These are phyloP conservation scores for Apiospora phragmitis DNA, from an alignment of 2,329 filamentous ascomycete species.

Conservation along the genomic window DNA sequence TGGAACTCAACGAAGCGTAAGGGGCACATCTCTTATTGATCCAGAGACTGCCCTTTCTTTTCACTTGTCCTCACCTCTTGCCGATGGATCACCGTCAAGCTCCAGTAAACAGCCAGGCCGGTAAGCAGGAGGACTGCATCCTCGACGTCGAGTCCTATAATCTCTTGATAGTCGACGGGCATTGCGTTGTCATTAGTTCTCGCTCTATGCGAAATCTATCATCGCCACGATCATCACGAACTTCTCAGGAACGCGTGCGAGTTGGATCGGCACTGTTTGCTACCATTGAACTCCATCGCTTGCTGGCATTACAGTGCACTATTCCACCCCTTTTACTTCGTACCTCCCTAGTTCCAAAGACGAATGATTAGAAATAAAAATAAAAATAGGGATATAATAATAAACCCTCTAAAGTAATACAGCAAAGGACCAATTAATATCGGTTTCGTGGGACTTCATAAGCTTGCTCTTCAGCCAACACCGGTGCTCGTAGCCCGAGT, in stretches of 20 bases:
- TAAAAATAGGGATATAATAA: background rate
- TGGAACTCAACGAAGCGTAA: too few species aligned
- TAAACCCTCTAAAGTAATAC: constrained; percentile 29
- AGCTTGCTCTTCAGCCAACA: constrained; percentile 47
- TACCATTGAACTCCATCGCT: background rate
- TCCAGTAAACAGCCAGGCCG: too few species aligned
- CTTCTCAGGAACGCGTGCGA: background rate
- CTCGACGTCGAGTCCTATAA: too few species aligned
- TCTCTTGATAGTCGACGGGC: background rate
- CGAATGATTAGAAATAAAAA: background rate
- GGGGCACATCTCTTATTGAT: too few species aligned
- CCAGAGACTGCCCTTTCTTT: too few species aligned
- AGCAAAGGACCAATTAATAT: constrained; percentile 45
- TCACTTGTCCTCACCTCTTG: background rate
- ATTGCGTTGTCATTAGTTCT: background rate
- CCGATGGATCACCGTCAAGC: too few species aligned
- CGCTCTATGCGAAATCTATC: background rate
- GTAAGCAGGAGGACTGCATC: too few species aligned
- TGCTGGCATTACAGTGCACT: background rate
- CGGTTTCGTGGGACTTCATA: constrained; percentile 30
- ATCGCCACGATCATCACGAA: background rate
- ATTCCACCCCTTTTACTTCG: background rate
- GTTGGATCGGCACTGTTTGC: background rate
- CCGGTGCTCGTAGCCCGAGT: constrained; percentile 37
- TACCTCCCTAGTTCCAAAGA: background rate